A percentile compares a stretch with the other conserved stretches of the same genome.
phyloP scores from a whole-genome alignment of 1,139 yeast species.

The Candida sanyaensis region DNA sequence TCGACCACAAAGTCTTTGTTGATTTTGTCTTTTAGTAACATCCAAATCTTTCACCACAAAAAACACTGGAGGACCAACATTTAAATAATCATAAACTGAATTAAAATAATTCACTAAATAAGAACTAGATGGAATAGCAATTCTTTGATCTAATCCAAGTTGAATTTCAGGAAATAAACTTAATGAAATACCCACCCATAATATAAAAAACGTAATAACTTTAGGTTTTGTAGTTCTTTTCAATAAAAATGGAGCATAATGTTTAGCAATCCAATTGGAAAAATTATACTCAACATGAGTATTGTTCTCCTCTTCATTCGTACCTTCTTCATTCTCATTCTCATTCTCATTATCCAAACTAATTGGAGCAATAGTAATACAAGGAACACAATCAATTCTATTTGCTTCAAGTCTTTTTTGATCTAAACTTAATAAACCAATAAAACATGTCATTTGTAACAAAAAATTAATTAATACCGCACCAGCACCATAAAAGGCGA shows the following conservation, averaged over 20 bases:
- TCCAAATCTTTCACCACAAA: constrained; percentile 72
- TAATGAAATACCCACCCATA: constrained; percentile 69
- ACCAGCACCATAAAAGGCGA: constrained; percentile 88
- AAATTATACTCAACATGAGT: constrained; percentile 27
- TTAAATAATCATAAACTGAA: constrained; percentile 70
- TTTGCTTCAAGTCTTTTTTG: constrained; percentile 61
- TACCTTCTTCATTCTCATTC: background rate
- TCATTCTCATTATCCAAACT: constrained; percentile 10
- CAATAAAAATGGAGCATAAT: constrained; percentile 57
- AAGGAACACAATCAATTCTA: constrained; percentile 61
- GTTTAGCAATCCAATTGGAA: constrained; percentile 23
- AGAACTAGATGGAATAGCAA: constrained; percentile 83
- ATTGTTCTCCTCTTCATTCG: constrained; percentile 14
- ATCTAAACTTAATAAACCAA: constrained; percentile 70
- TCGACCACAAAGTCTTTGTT: constrained; percentile 81
- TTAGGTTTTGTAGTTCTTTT: constrained; percentile 46
- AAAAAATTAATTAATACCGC: constrained; percentile 77
- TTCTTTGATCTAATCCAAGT: constrained; percentile 85
- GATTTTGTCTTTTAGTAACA: constrained; percentile 59
- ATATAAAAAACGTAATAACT: constrained; percentile 54
- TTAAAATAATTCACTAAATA: constrained; percentile 78
- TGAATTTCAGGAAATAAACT: constrained; percentile 67
- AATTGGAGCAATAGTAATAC: constrained; percentile 29
- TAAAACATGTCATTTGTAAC: constrained; percentile 80
- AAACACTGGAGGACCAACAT: constrained; percentile 91